Base-by-base conservation (phyloP, 2,329 filamentous ascomycete genomes). In the Fusarium siculi region DNA sequence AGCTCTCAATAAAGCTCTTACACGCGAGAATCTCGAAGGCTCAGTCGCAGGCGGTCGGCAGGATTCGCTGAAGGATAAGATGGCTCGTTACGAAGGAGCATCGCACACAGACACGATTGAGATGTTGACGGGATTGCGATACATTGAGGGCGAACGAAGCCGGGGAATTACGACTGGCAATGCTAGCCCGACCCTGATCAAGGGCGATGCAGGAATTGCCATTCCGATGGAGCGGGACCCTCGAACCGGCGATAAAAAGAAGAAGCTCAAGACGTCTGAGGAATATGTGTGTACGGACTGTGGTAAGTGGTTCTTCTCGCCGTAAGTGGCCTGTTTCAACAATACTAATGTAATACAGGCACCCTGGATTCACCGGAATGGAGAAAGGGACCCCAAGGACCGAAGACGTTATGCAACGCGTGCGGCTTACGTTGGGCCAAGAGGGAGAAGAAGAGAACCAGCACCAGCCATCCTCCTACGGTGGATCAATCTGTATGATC, bases 251-350 rank as follows among this genome's bases (percentile, higher is more conserved):
- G 92, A 94, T 69, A 95, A 97, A 82, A 97, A 97, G 86, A 93
- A 93, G 85, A 97, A 97, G 81, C 85, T 94, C 52, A 97, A 97
- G 81, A 87, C 90, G 30, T 88, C 89, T 4, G 91, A 97, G 79
- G 95, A 98, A 85, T 98, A 98, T 80, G 94, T 97, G 42, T 98
- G 96, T 82, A 96, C 94, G 3, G 96, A 98, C 81, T 98, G 96
- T 83, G 95, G 96, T 86, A 84, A 73, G 88, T 84, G 57, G 49
- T 49, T 49, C 37, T 43, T 55, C 19, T 39, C 36, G 32, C 25
- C 36, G 30, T 28, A 19, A 30, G 8, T 36, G 9, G 23, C 14
- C 9, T 43, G 16, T n/a, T 14, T 12, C 19, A 25, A 55, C 25
- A 50, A 50, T 58, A 28, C 71, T 79, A 39, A 79, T 40, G 14